Conservation (phyloP, 2,329 filamentous ascomycete genomes). For the Geosmithia putterillii region DNA sequence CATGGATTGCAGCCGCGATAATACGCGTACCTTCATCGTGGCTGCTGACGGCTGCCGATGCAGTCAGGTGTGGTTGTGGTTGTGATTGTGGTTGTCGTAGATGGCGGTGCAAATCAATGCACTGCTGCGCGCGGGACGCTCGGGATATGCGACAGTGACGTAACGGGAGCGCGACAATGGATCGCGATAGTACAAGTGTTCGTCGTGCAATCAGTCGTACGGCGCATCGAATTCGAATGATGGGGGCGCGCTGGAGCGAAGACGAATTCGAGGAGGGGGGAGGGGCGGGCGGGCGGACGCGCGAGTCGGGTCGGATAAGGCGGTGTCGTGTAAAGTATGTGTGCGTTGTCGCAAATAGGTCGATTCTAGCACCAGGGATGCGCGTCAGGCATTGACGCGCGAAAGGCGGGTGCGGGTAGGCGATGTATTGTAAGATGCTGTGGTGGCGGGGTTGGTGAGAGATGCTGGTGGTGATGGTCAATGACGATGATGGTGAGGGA, state of each 20-base stretch:
- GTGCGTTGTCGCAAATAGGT: no score
- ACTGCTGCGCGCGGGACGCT: not conserved
- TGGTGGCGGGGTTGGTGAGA: not conserved
- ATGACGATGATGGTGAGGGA: not conserved
- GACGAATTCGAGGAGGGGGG: no score
- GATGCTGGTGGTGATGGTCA: not conserved
- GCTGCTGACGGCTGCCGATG: not conserved
- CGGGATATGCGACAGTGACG: not conserved
- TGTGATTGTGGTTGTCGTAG: not conserved
- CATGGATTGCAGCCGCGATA: no score
- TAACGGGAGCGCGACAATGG: not conserved
- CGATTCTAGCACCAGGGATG: no score
- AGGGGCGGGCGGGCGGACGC: no score
- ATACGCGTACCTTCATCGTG: constrained; percentile 28
- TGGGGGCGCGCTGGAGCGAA: no score
- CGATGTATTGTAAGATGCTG: not conserved
- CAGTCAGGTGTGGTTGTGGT: not conserved
- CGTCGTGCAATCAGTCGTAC: not conserved
- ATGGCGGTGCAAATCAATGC: not conserved
- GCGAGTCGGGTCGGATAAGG: not conserved
- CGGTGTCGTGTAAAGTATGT: no score
- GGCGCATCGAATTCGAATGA: not conserved
- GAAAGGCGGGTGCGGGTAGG: no score
- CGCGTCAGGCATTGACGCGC: not conserved
- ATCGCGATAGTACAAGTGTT: not conserved